These are phyloP conservation scores for Adansonia digitata DNA, from an alignment of 345 rosid species.

Conservation along the genomic window DNA sequence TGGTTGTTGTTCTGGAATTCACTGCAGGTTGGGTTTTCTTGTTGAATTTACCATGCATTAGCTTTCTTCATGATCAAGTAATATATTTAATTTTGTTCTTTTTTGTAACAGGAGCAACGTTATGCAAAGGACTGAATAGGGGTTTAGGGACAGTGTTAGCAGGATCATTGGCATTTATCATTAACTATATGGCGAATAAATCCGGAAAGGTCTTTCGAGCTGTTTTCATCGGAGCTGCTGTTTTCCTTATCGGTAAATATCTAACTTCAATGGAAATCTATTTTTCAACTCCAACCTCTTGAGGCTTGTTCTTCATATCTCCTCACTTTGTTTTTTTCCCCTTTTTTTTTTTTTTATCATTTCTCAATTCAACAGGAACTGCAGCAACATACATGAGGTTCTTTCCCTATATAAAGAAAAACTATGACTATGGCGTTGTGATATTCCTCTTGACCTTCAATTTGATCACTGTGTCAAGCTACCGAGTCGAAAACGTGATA, in stretches of 20 bases:
- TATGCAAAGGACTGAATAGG: slow-evolving; percentile 9
- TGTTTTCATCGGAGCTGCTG: slow-evolving; percentile 70
- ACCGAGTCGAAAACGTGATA: slow-evolving; percentile 52
- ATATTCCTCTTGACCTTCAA: slow-evolving; percentile 83
- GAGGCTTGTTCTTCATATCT: background rate
- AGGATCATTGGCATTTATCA: background rate
- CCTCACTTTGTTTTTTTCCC: background rate
- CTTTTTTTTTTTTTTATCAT: too few species aligned
- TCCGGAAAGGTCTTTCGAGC: slow-evolving; percentile 37
- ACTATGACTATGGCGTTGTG: slow-evolving; percentile 80
- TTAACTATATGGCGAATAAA: background rate
- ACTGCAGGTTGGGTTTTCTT: slow-evolving; percentile 37
- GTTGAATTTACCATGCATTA: background rate
- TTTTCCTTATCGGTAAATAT: slow-evolving; percentile 55
- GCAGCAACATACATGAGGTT: slow-evolving; percentile 72
- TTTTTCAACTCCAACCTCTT: background rate
- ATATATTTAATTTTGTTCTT: background rate
- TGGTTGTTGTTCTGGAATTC: background rate
- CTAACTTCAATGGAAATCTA: background rate
- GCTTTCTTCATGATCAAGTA: background rate
- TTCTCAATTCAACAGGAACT: slow-evolving; percentile 38
- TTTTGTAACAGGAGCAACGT: slow-evolving; percentile 6
- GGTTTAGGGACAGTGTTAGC: slow-evolving; percentile 5
- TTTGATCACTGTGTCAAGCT: slow-evolving; percentile 78
- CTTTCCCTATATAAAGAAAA: slow-evolving; percentile 77